These are phyloP conservation scores for Phaeotremella fagi DNA, from an alignment of 768 basidiomycete species.

Conservation along the genomic window DNA sequence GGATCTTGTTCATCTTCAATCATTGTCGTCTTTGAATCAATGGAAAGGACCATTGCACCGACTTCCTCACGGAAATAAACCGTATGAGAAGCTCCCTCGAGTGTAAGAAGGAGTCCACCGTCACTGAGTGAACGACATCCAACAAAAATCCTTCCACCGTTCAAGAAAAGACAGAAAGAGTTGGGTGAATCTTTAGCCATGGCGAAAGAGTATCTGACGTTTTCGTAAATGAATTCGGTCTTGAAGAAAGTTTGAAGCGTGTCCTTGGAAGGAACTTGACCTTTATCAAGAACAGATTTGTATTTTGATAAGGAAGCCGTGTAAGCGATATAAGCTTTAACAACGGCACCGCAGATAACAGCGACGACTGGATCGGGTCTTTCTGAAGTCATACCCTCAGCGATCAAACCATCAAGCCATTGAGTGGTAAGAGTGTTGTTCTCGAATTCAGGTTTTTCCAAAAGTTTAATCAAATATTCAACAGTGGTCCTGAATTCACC, in stretches of 20 bases:
- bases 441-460: constrained; percentile 92
- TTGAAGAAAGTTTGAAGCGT: constrained; percentile 93
- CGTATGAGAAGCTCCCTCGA: constrained; percentile 93
- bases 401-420: constrained; percentile 96
- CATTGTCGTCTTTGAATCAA: constrained; percentile 95
- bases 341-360: constrained; percentile 91
- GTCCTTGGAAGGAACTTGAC: constrained; percentile 92
- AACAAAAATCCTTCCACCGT: constrained; percentile 87
- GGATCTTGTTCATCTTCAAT: constrained; percentile 99
- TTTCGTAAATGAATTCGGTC: constrained; percentile 96
- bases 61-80: constrained; percentile 99
- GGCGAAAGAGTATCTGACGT: constrained; percentile 89
- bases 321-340: constrained; percentile 86
- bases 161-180: constrained; percentile 90
- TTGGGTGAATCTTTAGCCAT: constrained; percentile 83
- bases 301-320: constrained; percentile 89
- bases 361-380: constrained; percentile 88
- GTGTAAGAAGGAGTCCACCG: constrained; percentile 82
- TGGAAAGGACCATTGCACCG: constrained; percentile 74
- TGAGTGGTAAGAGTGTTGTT: constrained; percentile 97
- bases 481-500: constrained; percentile 98
- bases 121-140: constrained; percentile 90
- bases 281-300: constrained; percentile 92
- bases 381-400: constrained; percentile 94
- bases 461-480: constrained; percentile 95